Evolutionary conservation across 345 rosid genomes (phyloP).

Genomic region (Noccaea bulbosa): DNA sequence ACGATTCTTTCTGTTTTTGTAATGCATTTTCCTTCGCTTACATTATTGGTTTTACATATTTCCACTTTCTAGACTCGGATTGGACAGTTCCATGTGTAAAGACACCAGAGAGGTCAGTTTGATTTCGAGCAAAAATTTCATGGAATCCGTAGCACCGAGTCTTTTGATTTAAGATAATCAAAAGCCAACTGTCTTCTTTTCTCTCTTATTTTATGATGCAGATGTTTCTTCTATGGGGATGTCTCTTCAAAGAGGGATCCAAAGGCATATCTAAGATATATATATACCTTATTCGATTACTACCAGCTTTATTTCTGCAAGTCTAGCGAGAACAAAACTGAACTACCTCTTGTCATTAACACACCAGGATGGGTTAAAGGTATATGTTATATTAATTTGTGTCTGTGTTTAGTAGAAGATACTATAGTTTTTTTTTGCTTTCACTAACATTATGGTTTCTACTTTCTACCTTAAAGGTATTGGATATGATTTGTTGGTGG

Average conservation of each 20-base stretch:
- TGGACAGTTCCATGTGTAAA: slow-evolving; percentile 84
- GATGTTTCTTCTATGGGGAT: slow-evolving; percentile 91
- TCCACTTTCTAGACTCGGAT: slow-evolving; percentile 51
- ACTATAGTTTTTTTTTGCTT: background rate
- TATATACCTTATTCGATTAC: slow-evolving; percentile 63
- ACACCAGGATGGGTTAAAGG: slow-evolving; percentile 99
- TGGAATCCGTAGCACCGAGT: background rate
- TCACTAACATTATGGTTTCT: slow-evolving; percentile 9
- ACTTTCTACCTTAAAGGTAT: slow-evolving; percentile 53
- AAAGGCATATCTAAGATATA: slow-evolving; percentile 62
- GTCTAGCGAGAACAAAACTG: slow-evolving; percentile 49
- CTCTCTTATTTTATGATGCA: slow-evolving; percentile 36
- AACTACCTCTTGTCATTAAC: slow-evolving; percentile 79
- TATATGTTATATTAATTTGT: background rate
- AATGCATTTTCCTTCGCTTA: slow-evolving; percentile 9
- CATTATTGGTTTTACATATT: background rate
- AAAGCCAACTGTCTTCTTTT: background rate
- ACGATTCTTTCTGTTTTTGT: too few species aligned
- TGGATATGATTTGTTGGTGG: slow-evolving; percentile 89
- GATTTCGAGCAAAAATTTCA: background rate
- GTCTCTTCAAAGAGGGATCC: slow-evolving; percentile 90
- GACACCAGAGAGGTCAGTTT: slow-evolving; percentile 85
- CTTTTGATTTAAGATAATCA: background rate
- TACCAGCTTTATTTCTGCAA: slow-evolving; percentile 54
- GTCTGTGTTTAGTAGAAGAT: too few species aligned